Base-by-base conservation (phyloP, 176 grass and related monocot species). In the Rhipidocladum racemiflorum region DNA sequence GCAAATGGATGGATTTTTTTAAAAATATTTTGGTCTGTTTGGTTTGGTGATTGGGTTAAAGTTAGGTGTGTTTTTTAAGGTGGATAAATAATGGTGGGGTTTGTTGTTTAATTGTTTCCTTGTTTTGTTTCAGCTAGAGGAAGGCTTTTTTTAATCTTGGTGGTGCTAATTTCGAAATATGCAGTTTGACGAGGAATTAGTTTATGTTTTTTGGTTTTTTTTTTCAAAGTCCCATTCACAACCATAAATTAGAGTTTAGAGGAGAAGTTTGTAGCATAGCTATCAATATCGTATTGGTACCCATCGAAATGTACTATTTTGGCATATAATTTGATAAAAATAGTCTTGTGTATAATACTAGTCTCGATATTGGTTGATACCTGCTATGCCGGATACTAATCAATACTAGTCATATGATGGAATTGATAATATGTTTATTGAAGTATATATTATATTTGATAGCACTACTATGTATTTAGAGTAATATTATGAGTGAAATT, bases 111-210 rank as follows among this genome's bases (percentile, higher is more conserved):
- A 43, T 77, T 32, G 23, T 89, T 85, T 85, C 51, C 50, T 81
- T 59, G 21, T 84, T 85, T 84, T 75, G 62, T 70, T 85, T 85
- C 32, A 69, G 20, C 60, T 53, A 83, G 79, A 56, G 74, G 65
- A 7, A 25, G 61, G 71, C n/a, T 36, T 82, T 70, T 65, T 90
- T 86, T 85, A 91, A 42, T 81, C 75, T 51, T 13, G 74, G 51
- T 74, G 87, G 86, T 88, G 87, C 87, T 69, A 86, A 71, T 87
- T 84, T 72, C 89, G 78, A 90, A 89, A 90, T 87, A 91, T 91
- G 90, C 90, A 85, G 85, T 85, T 87, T 88, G 92, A 94, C 81
- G 65, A 20, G 49, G 75, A 76, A 84, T n/a, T 94, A 67, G 35
- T 78, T 86, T 82, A 92, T 88, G 59, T 69, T 84, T 55, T 78